phyloP scores from a whole-genome alignment of 129 eudicot genomes.

The Tagetes patula region DNA sequence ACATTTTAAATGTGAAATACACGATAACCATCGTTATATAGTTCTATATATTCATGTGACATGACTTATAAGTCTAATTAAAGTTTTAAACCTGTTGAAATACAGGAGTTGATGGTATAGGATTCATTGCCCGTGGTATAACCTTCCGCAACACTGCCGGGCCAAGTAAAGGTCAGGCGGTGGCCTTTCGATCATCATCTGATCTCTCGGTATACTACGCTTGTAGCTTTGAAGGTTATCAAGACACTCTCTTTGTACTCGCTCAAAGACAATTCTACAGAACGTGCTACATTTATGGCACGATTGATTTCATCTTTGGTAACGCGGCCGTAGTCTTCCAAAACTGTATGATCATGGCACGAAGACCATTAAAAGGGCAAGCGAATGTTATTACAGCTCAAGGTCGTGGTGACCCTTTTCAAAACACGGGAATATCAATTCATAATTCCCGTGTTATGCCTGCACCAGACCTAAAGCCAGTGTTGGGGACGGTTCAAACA shows the following conservation, averaged over 20 bases:
- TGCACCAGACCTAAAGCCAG: slow-evolving; percentile 53
- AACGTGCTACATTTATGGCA: slow-evolving; percentile 62
- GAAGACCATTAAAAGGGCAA: slow-evolving; percentile 52
- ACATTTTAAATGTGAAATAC: too few relatives aligned
- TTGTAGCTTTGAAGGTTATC: slow-evolving; percentile 70
- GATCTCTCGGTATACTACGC: slow-evolving; percentile 61
- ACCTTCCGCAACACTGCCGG: slow-evolving; percentile 73
- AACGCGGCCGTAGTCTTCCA: slow-evolving; percentile 68
- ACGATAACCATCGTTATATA: too few relatives aligned
- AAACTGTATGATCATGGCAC: slow-evolving; percentile 57
- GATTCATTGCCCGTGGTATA: slow-evolving; percentile 68
- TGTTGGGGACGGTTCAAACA: slow-evolving; percentile 29
- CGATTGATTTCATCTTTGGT: slow-evolving; percentile 71
- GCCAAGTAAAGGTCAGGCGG: slow-evolving; percentile 53
- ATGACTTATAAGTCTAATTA: background rate
- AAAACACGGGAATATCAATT: slow-evolving; percentile 61
- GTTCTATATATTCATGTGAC: background rate
- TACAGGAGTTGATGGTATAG: slow-evolving; percentile 53
- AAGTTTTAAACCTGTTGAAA: background rate
- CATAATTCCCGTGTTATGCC: slow-evolving; percentile 55
- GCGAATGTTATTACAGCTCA: slow-evolving; percentile 54
- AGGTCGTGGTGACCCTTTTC: slow-evolving; percentile 57
- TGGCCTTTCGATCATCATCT: slow-evolving; percentile 54
- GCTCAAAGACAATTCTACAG: slow-evolving; percentile 62
- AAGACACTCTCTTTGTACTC: slow-evolving; percentile 59